Base-by-base conservation (phyloP, 2,329 filamentous ascomycete genomes). In the Stachybotrys chartarum region DNA sequence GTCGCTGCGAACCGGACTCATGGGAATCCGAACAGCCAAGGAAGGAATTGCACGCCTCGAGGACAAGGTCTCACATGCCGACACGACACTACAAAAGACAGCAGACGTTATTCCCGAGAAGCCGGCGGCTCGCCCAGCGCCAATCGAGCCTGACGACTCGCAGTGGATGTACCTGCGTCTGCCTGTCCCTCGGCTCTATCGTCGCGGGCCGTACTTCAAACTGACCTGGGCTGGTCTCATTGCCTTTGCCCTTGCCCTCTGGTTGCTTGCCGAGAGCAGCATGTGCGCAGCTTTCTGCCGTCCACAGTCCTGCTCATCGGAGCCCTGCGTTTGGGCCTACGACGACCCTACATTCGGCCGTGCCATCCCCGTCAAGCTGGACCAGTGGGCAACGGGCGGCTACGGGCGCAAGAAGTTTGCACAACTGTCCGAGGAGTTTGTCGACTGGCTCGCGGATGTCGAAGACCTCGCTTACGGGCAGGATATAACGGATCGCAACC, bases 271-370 rank as follows among this genome's bases (percentile, higher is more conserved):
- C n/a, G 84, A 87, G 64, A 73, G 73, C 1, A 64, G 70, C 30
- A 79, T 81, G 70, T 86, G 81, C 65, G 70, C 65, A 45, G 59
- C 70, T 7, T 86, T 79, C 68, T 84, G 81, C 63, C 77, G 78
- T 16, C 80, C 81, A 2, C 64, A 70, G n/a, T 73, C 72, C 35
- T 84, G 82, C 59, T 73, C 73, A 12, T 65, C 51, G 53, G 66
- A 56, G 50, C 73, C 75, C 1, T 85, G 82, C 63, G 72, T 76
- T 42, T 85, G 80, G 80, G 78, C 77, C 31, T 74, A 76, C 11
- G 75, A 80, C 50, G 83, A 85, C 64, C 83, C 83, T 0, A 76
- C 77, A 30, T 86, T 83, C 66, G 83, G 82, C n/a, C 74, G 72
- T 45, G 80, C 82, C 1, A 73, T 86, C 50, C 83, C 83, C 3